Conservation (phyloP, 208 protist genomes). For the Leishmania guyanensis region DNA sequence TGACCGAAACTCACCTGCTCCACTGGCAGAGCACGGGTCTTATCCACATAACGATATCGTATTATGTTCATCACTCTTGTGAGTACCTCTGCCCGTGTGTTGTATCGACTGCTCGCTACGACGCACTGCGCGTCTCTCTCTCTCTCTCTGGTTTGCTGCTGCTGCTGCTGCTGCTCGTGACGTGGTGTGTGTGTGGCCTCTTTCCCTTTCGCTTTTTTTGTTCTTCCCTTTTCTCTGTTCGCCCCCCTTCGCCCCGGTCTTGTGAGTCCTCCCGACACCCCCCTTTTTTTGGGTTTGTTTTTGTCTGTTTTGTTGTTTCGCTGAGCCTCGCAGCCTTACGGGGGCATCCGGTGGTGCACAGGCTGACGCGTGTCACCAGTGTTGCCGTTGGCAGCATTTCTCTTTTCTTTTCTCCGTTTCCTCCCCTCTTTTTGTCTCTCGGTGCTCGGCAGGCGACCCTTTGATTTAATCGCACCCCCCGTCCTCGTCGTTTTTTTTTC, state of each 20-base stretch:
- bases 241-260: background rate
- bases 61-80: background rate
- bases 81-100: background rate
- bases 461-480: no score
- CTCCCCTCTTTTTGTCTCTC: slow-evolving; percentile 9
- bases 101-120: background rate
- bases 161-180: no score
- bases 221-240: background rate
- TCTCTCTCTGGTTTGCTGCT: background rate
- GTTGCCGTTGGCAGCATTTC: background rate
- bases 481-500: background rate
- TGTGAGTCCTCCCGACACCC: background rate
- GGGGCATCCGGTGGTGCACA: no score
- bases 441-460: no score
- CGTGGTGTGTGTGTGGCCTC: background rate
- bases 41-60: background rate
- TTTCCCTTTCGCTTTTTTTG: background rate
- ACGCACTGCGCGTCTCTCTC: background rate
- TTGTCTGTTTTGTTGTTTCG: background rate
- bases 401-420: background rate
- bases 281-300: background rate
- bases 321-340: no score
- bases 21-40: background rate
- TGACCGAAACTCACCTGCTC: background rate
- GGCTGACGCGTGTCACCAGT: background rate